phyloP scores from a whole-genome alignment of 257 asterid species.

The Nicotiana obtusifolia region DNA sequence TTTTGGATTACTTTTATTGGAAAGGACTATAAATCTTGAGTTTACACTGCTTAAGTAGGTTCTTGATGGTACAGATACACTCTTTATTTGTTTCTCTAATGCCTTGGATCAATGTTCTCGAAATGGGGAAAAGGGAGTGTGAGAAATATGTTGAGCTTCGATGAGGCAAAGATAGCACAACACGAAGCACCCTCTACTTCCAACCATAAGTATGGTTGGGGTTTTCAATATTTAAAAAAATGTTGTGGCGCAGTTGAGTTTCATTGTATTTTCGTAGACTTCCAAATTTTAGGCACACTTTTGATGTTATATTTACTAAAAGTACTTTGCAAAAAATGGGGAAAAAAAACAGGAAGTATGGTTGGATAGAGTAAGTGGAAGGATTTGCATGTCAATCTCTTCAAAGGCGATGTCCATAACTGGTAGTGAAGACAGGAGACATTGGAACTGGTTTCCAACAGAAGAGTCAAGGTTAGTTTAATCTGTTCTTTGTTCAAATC shows the following conservation, averaged over 20 bases:
- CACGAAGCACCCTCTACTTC: background rate
- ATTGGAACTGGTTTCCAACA: constrained; percentile 92
- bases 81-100: background rate
- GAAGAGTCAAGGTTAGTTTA: constrained; percentile 79
- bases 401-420: constrained; percentile 86
- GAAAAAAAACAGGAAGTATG: constrained; percentile 59
- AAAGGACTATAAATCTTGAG: background rate
- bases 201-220: background rate
- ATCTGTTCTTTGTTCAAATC: background rate
- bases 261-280: background rate
- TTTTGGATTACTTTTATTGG: background rate
- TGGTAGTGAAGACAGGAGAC: constrained; percentile 90
- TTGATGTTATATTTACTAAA: background rate
- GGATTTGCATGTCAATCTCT: constrained; percentile 83
- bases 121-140: background rate
- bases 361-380: constrained; percentile 77
- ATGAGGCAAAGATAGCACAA: constrained; percentile 1
- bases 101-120: background rate
- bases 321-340: background rate
- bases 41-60: background rate
- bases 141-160: background rate
- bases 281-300: background rate
- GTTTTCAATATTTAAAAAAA: background rate
- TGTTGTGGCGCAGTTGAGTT: background rate
- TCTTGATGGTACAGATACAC: background rate